phyloP scores from a whole-genome alignment of 331 rosid genomes.

The Erythrophleum ivorense region DNA sequence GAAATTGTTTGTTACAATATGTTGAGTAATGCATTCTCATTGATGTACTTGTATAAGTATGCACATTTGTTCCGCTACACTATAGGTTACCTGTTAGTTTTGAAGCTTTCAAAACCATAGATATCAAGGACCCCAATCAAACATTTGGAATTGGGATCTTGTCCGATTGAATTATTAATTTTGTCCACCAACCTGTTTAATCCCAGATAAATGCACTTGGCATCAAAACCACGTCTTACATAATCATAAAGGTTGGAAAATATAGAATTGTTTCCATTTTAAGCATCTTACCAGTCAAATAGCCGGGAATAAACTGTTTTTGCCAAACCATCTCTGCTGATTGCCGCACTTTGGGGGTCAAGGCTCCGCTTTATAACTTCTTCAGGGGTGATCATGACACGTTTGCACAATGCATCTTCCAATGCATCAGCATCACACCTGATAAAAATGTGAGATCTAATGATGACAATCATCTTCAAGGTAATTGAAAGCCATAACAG shows the following conservation, averaged over 20 bases:
- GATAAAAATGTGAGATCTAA: slow-evolving; percentile 34
- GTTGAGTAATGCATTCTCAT: slow-evolving; percentile 40
- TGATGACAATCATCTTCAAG: slow-evolving; percentile 39
- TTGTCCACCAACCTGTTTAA: slow-evolving; percentile 90
- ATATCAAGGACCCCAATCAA: slow-evolving; percentile 98
- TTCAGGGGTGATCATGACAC: slow-evolving; percentile 99
- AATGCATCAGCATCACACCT: slow-evolving; percentile 86
- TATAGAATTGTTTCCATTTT: slow-evolving; percentile 33
- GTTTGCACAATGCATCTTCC: slow-evolving; percentile 97
- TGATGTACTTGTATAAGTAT: background rate
- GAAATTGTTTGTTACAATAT: slow-evolving; percentile 40
- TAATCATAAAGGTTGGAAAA: slow-evolving; percentile 29
- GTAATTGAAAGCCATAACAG: slow-evolving; percentile 35
- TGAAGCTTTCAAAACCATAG: slow-evolving; percentile 98
- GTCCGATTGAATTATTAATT: slow-evolving; percentile 94
- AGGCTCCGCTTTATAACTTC: slow-evolving; percentile 96
- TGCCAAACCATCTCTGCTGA: slow-evolving; percentile 93
- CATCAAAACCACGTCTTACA: slow-evolving; percentile 40
- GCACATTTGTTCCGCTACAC: slow-evolving; percentile 33
- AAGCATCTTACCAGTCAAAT: slow-evolving; percentile 85
- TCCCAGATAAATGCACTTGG: slow-evolving; percentile 39
- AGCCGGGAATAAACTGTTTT: slow-evolving; percentile 92
- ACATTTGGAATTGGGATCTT: slow-evolving; percentile 84
- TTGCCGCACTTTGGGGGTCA: slow-evolving; percentile 91
- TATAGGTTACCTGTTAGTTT: slow-evolving; percentile 82